phyloP scores from a whole-genome alignment of 441 rosid genomes.

The Flueggea neowawraea region DNA sequence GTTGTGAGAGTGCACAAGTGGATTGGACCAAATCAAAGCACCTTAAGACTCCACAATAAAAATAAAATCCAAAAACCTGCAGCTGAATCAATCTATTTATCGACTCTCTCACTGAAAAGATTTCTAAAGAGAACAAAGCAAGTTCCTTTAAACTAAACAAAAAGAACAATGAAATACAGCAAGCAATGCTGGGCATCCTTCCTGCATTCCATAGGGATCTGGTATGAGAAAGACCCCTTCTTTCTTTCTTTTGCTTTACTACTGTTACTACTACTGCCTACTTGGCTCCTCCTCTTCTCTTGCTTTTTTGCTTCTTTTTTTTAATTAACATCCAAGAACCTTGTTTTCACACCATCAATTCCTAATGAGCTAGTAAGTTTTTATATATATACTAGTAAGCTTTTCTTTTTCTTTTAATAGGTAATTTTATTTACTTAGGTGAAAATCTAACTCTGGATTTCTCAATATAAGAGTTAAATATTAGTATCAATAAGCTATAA shows the following conservation, averaged over 20 bases:
- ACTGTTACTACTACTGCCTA: not conserved
- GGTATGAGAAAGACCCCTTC: slow-evolving; percentile 77
- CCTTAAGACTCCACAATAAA: slow-evolving; percentile 16
- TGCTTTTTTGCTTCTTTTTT: slow-evolving; percentile 2
- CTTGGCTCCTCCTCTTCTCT: slow-evolving; percentile 17
- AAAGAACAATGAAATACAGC: slow-evolving; percentile 52
- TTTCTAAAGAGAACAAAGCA: slow-evolving; percentile 40
- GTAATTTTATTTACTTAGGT: too few species aligned
- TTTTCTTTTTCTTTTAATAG: too few species aligned
- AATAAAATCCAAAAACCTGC: slow-evolving; percentile 33
- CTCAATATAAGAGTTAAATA: too few species aligned
- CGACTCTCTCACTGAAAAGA: slow-evolving; percentile 27
- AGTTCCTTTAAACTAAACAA: slow-evolving; percentile 66
- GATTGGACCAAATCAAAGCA: slow-evolving; percentile 35
- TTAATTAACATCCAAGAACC: not conserved
- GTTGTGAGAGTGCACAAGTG: slow-evolving; percentile 29
- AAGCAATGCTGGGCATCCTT: slow-evolving; percentile 55
- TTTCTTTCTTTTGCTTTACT: slow-evolving; percentile 36
- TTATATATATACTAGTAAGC: too few species aligned
- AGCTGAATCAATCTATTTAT: slow-evolving; percentile 31
- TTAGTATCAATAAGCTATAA: too few species aligned
- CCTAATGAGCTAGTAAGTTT: too few species aligned
- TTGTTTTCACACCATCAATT: not conserved
- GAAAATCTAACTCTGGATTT: too few species aligned
- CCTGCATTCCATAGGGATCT: slow-evolving; percentile 90